A percentile compares a stretch with the other conserved stretches of the same genome.
phyloP scores from a whole-genome alignment of 1,284 basidiomycete genomes.

The Malassezia slooffiae region DNA sequence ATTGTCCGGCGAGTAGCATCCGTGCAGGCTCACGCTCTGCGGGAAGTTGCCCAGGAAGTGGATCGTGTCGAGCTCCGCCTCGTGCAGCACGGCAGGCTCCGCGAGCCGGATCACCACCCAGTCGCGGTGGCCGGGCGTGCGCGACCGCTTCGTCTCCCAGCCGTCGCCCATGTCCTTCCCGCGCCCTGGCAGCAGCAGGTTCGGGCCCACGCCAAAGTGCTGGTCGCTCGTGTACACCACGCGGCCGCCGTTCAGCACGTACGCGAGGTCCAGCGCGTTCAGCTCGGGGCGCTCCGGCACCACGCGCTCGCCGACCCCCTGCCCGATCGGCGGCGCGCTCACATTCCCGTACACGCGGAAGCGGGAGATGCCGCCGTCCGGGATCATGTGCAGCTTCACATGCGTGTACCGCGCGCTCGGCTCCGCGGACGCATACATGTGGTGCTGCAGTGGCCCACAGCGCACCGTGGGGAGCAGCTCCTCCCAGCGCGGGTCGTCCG shows the following conservation, averaged over 20 bases:
- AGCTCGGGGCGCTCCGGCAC: conserved; percentile 40
- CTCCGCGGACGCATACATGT: conserved; percentile 58
- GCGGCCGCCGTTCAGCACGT: conserved; percentile 76
- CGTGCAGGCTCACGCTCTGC: conserved; percentile 67
- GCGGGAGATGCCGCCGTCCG: conserved; percentile 67
- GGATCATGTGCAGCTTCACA: conserved; percentile 87
- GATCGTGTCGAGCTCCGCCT: conserved; percentile 80
- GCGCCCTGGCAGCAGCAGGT: conserved; percentile 80
- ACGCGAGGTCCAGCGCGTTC: conserved; percentile 65
- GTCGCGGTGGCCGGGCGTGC: conserved; percentile 68
- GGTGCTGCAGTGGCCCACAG: conserved; percentile 65
- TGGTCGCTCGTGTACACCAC: conserved; percentile 67
- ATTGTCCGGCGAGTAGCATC: conserved; percentile 49
- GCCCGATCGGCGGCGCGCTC: conserved; percentile 29
- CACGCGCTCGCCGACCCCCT: conserved; percentile 43
- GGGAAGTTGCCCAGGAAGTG: conserved; percentile 96
- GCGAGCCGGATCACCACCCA: conserved; percentile 78
- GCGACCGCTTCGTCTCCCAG: conserved; percentile 90
- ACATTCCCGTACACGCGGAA: conserved; percentile 47
- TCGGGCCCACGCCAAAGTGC: conserved; percentile 84
- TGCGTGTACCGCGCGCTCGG: conserved; percentile 57
- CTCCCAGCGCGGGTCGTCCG: conserved; percentile 25
- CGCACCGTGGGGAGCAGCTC: conserved; percentile 28
- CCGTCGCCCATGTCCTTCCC: conserved; percentile 89
- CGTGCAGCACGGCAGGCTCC: conserved; percentile 57